Base-by-base conservation (phyloP, 371 early-diverging fungal species). In the Apophysomyces ossiformis region DNA sequence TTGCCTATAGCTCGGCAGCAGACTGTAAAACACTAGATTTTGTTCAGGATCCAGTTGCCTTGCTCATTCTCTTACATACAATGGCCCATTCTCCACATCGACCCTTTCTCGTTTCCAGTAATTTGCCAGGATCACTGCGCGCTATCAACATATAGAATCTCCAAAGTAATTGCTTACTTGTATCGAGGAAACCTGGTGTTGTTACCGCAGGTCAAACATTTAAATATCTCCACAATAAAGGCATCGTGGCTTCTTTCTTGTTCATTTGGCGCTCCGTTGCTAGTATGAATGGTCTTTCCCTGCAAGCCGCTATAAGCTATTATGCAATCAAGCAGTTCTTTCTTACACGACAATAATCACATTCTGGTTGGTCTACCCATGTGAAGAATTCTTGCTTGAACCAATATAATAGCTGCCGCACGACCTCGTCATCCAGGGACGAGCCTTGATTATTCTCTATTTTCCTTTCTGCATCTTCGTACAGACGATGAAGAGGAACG, bases 81-180 rank as follows among this genome's bases (percentile, higher is more conserved):
- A 90, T 90, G 5, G 92, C 92, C 91, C 90, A 92, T 66, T 92
- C 93, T 7, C 93, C 93, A 68, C 93, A 92, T 57, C 93, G 80
- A 11, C 92, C 90, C 37, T 77, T 69, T 46, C 86, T 81, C 35
- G 89, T 90, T 57, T 83, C 79, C 60, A 90, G 65, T 9, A 92
- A 71, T 46, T 82, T 89, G 5, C 72, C 67, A 18, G 81, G 79
- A 67, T 88, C 82, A 65, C 87, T 87, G 57, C 16, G 21, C 18
- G 7, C 37, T 43, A 21, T 45, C n/a, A 43, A 46, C 39, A 37
- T 21, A 1, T 39, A 45, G 12, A 50, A 16, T 15, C 21, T 37
- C 36, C 3, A 39, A 1, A 26, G 36, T 32, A 2, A 41, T 32
- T 12, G 15, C 63, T 67, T 76, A 85, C 87, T 86, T 87, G 78